A percentile compares a stretch with the other conserved stretches of the same genome.
Evolutionary conservation across 148 eudicot genomes (phyloP).

Genomic region (Agrostemma githago): DNA sequence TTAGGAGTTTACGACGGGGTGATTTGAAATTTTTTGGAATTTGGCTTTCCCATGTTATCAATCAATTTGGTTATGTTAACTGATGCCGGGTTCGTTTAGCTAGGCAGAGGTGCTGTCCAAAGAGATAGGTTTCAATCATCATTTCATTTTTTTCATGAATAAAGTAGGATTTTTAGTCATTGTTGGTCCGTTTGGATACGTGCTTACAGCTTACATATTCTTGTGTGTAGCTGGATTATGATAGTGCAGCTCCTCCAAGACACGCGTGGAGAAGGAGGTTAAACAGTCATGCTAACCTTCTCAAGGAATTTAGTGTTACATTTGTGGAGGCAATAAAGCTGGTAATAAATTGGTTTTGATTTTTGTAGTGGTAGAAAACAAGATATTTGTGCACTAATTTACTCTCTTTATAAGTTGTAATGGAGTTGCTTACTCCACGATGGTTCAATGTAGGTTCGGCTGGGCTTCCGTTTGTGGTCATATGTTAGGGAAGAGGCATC

Average conservation of each 20-base stretch:
- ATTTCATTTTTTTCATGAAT: neutral
- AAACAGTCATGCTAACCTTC: conserved; percentile 82
- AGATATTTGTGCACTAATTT: neutral
- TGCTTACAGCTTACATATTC: neutral
- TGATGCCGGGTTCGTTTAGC: neutral
- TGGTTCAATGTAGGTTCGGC: conserved; percentile 55
- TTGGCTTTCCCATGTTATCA: neutral
- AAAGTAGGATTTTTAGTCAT: neutral
- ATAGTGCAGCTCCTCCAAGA: conserved; percentile 87
- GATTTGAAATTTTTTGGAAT: neutral
- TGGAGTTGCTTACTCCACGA: neutral
- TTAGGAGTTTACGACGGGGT: neutral
- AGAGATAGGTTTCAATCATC: neutral
- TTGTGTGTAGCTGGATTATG: conserved; percentile 70
- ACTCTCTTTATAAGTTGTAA: neutral
- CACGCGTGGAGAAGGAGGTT: conserved; percentile 96
- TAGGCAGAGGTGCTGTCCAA: neutral
- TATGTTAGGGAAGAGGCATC: conserved; percentile 97
- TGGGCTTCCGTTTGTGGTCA: conserved; percentile 91
- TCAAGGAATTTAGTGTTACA: conserved; percentile 89
- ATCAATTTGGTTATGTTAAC: neutral
- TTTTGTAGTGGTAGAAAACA: neutral
- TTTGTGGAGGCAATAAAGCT: conserved; percentile 87
- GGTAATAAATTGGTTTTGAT: conserved; percentile 33
- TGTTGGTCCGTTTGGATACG: neutral